phyloP scores from a whole-genome alignment of 73 alveolate genomes.

The Stentor roeselii region DNA sequence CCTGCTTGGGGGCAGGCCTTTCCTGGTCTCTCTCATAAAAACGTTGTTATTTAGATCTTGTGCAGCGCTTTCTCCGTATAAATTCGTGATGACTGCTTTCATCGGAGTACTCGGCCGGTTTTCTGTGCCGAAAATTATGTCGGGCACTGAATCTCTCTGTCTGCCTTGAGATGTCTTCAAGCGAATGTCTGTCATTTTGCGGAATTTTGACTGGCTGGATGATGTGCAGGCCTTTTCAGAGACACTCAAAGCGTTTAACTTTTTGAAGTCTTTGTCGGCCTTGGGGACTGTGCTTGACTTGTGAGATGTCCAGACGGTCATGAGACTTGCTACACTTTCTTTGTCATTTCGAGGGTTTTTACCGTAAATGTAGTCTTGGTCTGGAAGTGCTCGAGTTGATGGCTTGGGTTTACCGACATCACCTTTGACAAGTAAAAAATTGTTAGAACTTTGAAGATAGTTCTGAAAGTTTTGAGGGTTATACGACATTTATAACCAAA shows the following conservation, averaged over 20 bases:
- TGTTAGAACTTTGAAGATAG: conserved; percentile 35
- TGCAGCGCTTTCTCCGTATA: conserved; percentile 9
- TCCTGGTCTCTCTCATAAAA: neutral
- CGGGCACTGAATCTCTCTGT: neutral
- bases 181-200: neutral
- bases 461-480: no score
- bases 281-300: neutral
- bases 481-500: no score
- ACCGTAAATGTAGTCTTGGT: conserved; percentile 70
- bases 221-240: neutral
- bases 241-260: neutral
- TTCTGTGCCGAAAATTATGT: conserved; percentile 52
- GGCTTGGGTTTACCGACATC: conserved; percentile 85
- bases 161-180: neutral
- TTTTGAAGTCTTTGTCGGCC: neutral
- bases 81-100: conserved; percentile 52
- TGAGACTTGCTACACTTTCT: conserved; percentile 74
- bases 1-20: neutral
- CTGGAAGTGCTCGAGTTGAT: conserved; percentile 65
- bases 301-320: conserved; percentile 1
- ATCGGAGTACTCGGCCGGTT: conserved; percentile 79
- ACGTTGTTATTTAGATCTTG: neutral
- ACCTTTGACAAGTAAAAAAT: conserved; percentile 72
- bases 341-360: conserved; percentile 64
- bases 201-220: neutral